These are phyloP conservation scores for Aspergillus sp. DNA, from an alignment of 2,329 filamentous ascomycete genomes.

Conservation along the genomic window DNA sequence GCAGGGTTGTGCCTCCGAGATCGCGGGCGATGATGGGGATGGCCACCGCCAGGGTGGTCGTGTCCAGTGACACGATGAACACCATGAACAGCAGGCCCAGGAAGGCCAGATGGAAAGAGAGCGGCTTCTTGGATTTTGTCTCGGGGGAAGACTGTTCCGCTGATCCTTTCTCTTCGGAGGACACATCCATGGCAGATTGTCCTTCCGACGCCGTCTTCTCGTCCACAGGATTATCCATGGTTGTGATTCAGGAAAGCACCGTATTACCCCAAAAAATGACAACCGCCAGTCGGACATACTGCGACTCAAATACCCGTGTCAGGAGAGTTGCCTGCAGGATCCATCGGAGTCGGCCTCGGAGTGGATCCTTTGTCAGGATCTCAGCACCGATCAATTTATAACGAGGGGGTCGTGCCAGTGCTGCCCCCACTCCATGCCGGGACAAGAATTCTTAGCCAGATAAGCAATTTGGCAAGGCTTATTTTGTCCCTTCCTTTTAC, in stretches of 20 bases:
- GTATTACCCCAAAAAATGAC: not conserved
- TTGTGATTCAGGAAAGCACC: not conserved
- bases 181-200: not conserved
- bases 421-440: not conserved
- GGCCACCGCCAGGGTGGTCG: not conserved
- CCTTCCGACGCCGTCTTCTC: not conserved
- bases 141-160: not conserved
- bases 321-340: not conserved
- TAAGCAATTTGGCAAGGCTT: not conserved
- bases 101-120: not conserved
- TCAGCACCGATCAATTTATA: not conserved
- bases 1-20: conserved; percentile 21
- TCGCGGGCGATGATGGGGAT: conserved; percentile 18
- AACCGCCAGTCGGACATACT: not conserved
- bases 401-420: not conserved
- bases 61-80: not conserved
- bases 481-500: not conserved
- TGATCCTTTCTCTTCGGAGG: not conserved
- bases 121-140: not conserved
- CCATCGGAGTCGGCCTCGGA: not conserved
- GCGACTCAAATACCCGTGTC: not conserved
- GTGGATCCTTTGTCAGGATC: not conserved
- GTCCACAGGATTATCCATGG: not conserved
- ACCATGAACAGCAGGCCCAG: not conserved
- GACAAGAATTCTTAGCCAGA: not conserved